These are phyloP conservation scores for Quercus engelmannii DNA, from an alignment of 306 rosid genomes.

Conservation along the genomic window DNA sequence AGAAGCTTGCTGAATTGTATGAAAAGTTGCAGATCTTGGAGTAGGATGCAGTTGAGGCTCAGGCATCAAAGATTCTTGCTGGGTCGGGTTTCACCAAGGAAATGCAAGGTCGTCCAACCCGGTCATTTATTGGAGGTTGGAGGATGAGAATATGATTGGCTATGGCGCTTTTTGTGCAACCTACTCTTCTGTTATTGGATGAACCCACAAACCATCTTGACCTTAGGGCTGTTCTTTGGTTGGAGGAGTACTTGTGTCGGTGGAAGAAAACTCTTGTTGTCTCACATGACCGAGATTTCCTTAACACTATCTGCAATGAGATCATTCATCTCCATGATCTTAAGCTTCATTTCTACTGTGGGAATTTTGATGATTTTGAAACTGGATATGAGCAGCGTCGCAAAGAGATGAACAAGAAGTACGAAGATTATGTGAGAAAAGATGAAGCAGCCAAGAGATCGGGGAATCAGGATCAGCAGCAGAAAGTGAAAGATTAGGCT, in stretches of 20 bases:
- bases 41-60: constrained; percentile 73
- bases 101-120: no score
- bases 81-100: constrained; percentile 23
- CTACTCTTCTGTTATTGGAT: constrained; percentile 58
- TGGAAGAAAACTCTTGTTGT: constrained; percentile 75
- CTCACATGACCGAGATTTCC: constrained; percentile 71
- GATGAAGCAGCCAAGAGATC: constrained; percentile 62
- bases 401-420: constrained; percentile 73
- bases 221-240: constrained; percentile 47
- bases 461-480: constrained; percentile 55
- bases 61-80: constrained; percentile 77
- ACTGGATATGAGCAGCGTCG: constrained; percentile 40
- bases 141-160: constrained; percentile 73
- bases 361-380: no score
- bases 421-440: constrained; percentile 36
- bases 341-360: constrained; percentile 60
- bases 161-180: constrained; percentile 66
- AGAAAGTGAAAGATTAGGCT: constrained; percentile 64
- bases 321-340: constrained; percentile 74
- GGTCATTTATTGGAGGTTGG: constrained; percentile 34
- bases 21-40: constrained; percentile 55
- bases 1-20: constrained; percentile 64
- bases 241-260: constrained; percentile 68
- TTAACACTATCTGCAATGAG: constrained; percentile 57
- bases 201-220: no score